A percentile compares a stretch with the other conserved stretches of the same genome.
These are phyloP conservation scores for Domatiomyces catenatus DNA, from an alignment of 2,329 filamentous ascomycete species.

Conservation along the genomic window DNA sequence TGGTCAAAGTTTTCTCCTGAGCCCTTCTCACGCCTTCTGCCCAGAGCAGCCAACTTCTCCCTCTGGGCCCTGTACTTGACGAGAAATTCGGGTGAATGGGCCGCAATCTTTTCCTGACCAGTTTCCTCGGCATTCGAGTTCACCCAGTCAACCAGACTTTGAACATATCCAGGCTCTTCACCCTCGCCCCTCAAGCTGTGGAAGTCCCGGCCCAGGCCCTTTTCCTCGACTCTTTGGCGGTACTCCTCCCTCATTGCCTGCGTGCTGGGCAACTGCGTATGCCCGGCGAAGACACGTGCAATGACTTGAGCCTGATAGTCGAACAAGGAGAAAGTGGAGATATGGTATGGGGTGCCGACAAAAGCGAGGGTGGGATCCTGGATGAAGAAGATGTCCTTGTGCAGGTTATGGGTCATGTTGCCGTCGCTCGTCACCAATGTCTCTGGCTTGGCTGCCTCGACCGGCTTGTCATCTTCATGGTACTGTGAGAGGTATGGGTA, in stretches of 20 bases:
- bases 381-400: slow-evolving; percentile 59
- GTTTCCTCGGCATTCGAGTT: slow-evolving; percentile 14
- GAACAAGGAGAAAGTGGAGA: slow-evolving; percentile 53
- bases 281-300: slow-evolving; percentile 41
- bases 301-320: slow-evolving; percentile 53
- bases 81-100: slow-evolving; percentile 1
- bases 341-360: slow-evolving; percentile 50
- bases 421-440: slow-evolving; percentile 47
- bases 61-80: slow-evolving; percentile 1
- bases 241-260: slow-evolving; percentile 26
- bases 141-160: slow-evolving; percentile 23
- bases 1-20: background rate
- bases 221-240: slow-evolving; percentile 12
- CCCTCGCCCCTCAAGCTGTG: slow-evolving; percentile 23
- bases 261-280: slow-evolving; percentile 32
- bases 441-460: slow-evolving; percentile 35
- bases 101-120: slow-evolving; percentile 1
- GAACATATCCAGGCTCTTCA: slow-evolving; percentile 23
- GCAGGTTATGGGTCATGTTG: slow-evolving; percentile 48
- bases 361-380: slow-evolving; percentile 48
- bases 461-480: slow-evolving; percentile 30
- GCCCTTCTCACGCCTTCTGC: background rate
- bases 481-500: slow-evolving; percentile 47
- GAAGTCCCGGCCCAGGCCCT: slow-evolving; percentile 23
- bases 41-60: background rate